Percentiles rank a stretch among this genome's conserved stretches.
Evolutionary conservation across 345 rosid species (phyloP).

Genomic region (Salix purpurea): DNA sequence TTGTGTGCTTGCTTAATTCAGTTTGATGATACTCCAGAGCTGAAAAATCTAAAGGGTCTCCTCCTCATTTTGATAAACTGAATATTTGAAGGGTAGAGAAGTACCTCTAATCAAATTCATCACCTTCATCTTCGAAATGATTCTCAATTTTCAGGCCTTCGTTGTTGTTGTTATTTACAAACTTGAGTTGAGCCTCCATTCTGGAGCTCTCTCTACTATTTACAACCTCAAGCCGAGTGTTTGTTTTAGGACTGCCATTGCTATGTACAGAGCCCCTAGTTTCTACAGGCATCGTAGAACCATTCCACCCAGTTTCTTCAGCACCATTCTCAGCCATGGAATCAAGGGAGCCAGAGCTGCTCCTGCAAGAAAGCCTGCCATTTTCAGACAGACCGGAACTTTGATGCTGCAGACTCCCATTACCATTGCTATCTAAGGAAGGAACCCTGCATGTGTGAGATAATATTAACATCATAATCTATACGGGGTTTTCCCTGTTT

Average conservation of each 20-base stretch:
- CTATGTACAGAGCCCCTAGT: conserved; percentile 45
- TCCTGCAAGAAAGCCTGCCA: conserved; percentile 26
- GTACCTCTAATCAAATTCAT: conserved; percentile 60
- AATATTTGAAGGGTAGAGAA: not conserved
- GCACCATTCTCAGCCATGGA: conserved; percentile 21
- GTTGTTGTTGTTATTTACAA: conserved; percentile 49
- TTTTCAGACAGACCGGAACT: conserved; percentile 36
- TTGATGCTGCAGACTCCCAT: conserved; percentile 31
- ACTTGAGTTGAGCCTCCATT: conserved; percentile 46
- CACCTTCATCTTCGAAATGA: conserved; percentile 55
- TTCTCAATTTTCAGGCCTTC: conserved; percentile 43
- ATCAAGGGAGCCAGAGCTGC: conserved; percentile 41
- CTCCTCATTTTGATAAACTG: not conserved
- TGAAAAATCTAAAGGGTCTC: not conserved
- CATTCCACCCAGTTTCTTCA: conserved; percentile 32
- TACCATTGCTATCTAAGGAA: conserved; percentile 27
- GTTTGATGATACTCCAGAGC: not conserved
- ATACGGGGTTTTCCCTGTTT: not conserved
- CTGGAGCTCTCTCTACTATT: conserved; percentile 48
- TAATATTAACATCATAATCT: not conserved
- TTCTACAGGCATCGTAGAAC: conserved; percentile 32
- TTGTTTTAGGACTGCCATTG: conserved; percentile 25
- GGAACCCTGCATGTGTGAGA: conserved; percentile 28
- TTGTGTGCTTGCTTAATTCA: not conserved
- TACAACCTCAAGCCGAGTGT: conserved; percentile 43